Conservation (phyloP, 768 basidiomycete species). For the Candolleomyces efflorescens region DNA sequence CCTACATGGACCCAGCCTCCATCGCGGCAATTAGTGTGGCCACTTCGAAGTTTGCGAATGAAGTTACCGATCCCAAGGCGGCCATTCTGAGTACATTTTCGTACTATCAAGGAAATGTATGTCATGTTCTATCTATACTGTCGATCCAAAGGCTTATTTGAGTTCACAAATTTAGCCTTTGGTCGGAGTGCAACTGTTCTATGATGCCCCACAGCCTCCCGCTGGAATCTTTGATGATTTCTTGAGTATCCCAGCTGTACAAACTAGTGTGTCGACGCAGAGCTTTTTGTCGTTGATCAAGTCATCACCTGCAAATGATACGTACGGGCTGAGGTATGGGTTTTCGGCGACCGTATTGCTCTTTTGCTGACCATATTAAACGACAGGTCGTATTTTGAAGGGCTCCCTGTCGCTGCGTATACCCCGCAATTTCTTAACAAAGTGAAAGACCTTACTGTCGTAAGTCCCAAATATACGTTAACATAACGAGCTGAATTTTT, state of each 20-base stretch:
- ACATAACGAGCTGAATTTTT: too few relatives aligned
- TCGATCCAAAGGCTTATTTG: background rate
- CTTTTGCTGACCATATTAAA: too few relatives aligned
- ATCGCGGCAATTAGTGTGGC: slow-evolving; percentile 29
- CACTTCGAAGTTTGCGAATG: slow-evolving; percentile 34
- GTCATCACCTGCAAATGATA: slow-evolving; percentile 30
- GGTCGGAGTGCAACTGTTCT: slow-evolving; percentile 44
- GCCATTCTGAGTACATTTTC: slow-evolving; percentile 43
- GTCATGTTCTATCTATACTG: background rate
- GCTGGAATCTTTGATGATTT: slow-evolving; percentile 49
- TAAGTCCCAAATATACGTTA: too few relatives aligned
- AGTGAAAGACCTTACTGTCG: slow-evolving; percentile 39
- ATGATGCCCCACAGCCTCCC: slow-evolving; percentile 51
- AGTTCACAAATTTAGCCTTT: background rate
- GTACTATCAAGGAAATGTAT: slow-evolving; percentile 30
- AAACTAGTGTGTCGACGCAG: slow-evolving; percentile 33
- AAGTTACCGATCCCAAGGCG: slow-evolving; percentile 50
- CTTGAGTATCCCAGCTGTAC: slow-evolving; percentile 36
- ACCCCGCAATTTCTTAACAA: slow-evolving; percentile 31
- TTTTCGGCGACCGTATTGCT: background rate
- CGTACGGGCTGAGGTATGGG: slow-evolving; percentile 20
- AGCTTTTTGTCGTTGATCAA: slow-evolving; percentile 38
- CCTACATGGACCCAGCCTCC: slow-evolving; percentile 16
- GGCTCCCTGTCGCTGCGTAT: too few relatives aligned
- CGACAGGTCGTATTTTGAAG: too few relatives aligned